Evolutionary conservation across 768 basidiomycete species (phyloP), one percentile per base, ranked within the genome.

Genomic region (Podaxis rugospora): DNA sequence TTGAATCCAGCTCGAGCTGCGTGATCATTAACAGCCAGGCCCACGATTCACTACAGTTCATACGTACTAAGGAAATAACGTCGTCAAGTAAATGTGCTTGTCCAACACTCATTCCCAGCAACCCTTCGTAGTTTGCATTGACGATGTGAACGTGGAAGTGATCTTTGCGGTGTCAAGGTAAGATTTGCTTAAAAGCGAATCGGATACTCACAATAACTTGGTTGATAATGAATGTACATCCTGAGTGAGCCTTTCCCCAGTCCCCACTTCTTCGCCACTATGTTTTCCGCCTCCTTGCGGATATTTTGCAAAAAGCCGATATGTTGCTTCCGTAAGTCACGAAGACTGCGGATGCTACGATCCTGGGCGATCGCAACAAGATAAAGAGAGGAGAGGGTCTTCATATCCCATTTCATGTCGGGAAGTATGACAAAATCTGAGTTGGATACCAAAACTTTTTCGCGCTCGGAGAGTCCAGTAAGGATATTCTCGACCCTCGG

Each of bases 381-480:
- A 71, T 99, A 98, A 55, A 99, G 78, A 1, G 92, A 83, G 0
- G 83, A 74, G n/a, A 90, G 65, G 0, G 85, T 90, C 23, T 77
- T 82, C 28, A 86, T 80, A 70, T 98, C 94, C 96, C 96, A 98
- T 76, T 98, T 98, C 85, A 97, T 90, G 74, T 99, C 96, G 0
- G 96, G 96, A 0, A 97, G 74, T 58, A 99, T 86, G 40, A 96
- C 65, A 67, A 90, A 97, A 4, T 81, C 78, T 0, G 82, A 71
- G 11, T 79, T 81, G 1, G 87, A 81, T 67, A 80, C 87, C 18
- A 97, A 74, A 23, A 98, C 72, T 47, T 88, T 86, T 14, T 88
- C 82, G 18, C 82, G 80, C 71, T 98, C 94, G 4, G 91, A 87
- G 35, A 76, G 73, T 6, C 94, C 92, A 0, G 78, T 79, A 3